These are phyloP conservation scores for bread wheat (Triticum aestivum) DNA, from an alignment of 176 grass and related monocot genomes.

Conservation along the genomic window DNA sequence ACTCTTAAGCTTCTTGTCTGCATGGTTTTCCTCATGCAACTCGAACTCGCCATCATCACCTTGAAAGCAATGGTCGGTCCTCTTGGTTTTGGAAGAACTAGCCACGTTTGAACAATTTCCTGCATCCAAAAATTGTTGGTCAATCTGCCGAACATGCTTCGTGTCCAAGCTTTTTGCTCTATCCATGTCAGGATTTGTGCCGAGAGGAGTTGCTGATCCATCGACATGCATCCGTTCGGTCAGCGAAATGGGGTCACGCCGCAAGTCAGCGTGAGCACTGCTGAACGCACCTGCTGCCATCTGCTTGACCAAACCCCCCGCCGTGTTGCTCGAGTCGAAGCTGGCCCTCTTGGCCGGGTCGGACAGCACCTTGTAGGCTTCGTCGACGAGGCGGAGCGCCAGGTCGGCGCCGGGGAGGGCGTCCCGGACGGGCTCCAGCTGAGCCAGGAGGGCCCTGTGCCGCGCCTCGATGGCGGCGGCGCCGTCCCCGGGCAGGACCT, in stretches of 20 bases:
- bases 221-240: not conserved
- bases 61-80: conserved; percentile 1
- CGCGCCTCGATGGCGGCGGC: conserved; percentile 34
- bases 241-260: not conserved
- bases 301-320: not conserved
- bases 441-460: conserved; percentile 38
- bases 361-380: conserved; percentile 52
- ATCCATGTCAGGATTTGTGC: not conserved
- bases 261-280: not conserved
- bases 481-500: conserved; percentile 42
- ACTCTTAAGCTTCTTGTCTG: conserved; percentile 42
- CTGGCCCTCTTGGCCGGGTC: conserved; percentile 41
- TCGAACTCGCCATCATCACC: not conserved
- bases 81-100: conserved; percentile 43
- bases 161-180: not conserved
- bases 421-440: conserved; percentile 40
- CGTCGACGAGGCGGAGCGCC: conserved; percentile 48
- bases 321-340: conserved; percentile 30
- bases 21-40: conserved; percentile 8
- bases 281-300: not conserved
- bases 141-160: not conserved
- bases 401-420: conserved; percentile 32
- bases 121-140: conserved; percentile 6
- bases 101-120: conserved; percentile 31
- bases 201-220: not conserved